A percentile compares a stretch with the other conserved stretches of the same genome.
Conservation (phyloP, 2,329 filamentous ascomycete species). For the Apiospora sp. region DNA sequence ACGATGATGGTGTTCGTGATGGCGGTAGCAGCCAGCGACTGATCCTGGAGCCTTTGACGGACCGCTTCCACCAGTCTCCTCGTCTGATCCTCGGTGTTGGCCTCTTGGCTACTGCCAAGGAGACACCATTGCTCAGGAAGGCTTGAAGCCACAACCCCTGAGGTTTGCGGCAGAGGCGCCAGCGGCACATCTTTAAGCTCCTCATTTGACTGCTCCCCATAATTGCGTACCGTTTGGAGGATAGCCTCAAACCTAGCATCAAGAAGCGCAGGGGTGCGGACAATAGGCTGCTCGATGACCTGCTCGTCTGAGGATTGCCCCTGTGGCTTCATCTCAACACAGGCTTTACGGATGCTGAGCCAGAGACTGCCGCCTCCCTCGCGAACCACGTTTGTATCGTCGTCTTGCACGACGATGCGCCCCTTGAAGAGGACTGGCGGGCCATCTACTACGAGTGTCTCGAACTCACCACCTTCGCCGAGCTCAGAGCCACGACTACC, state of each 20-base stretch:
- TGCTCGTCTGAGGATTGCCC: slow-evolving; percentile 30
- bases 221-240: slow-evolving; percentile 43
- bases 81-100: slow-evolving; percentile 55
- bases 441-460: slow-evolving; percentile 88
- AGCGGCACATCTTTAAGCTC: neutral
- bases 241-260: slow-evolving; percentile 66
- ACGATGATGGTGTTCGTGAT: slow-evolving; percentile 71
- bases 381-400: slow-evolving; percentile 59
- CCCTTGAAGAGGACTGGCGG: slow-evolving; percentile 76
- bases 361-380: slow-evolving; percentile 83
- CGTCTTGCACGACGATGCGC: slow-evolving; percentile 68
- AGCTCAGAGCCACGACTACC: slow-evolving; percentile 74
- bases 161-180: slow-evolving; percentile 24
- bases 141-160: slow-evolving; percentile 26
- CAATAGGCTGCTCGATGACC: slow-evolving; percentile 29
- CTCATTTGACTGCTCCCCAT: neutral
- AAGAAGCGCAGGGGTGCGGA: slow-evolving; percentile 70
- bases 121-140: slow-evolving; percentile 50
- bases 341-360: slow-evolving; percentile 68
- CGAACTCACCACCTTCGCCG: slow-evolving; percentile 95
- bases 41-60: slow-evolving; percentile 47
- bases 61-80: slow-evolving; percentile 56
- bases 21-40: slow-evolving; percentile 45
- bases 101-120: slow-evolving; percentile 36
- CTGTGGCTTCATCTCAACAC: slow-evolving; percentile 53